Base-by-base conservation (phyloP, 257 asterid species). In the Gentiana dahurica region DNA sequence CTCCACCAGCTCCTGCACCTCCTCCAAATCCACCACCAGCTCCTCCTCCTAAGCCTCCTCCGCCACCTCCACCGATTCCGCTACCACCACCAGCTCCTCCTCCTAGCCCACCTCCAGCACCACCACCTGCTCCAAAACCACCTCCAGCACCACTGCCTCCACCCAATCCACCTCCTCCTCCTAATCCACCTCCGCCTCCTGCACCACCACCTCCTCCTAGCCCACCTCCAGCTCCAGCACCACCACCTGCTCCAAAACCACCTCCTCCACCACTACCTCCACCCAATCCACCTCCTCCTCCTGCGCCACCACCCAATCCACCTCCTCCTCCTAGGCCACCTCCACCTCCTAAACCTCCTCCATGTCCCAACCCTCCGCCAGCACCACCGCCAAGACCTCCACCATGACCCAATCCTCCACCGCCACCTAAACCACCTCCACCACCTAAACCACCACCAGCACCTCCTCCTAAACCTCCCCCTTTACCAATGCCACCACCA, bases 381-480 rank as follows among this genome's bases (percentile, higher is more conserved):
- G n/a, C 71, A 10, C 61, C 68, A 6, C 52, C 44, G 0, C 74
- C 74, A 2, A 38, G 65, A 1, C 73, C 73, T 12, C 53, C 57
- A 5, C 64, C 68, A 13, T 6, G 32, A 6, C 59, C 62, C 0
- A 60, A 56, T 1, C 65, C 61, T 0, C 9, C 10, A 5, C 71
- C 71, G 0, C 4, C 36, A 1, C 71, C 72, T 0, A 46, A 62
- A 2, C 72, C 72, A 4, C 34, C 45, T 6, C 67, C 67, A 1
- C 3, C 38, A 0, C 45, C 74, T 4, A 49, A 44, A 0, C 68
- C 68, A 0, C 55, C 73, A 0, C 66, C 55, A 1, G 13, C 62
- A 45, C 75, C 77, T 39, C 39, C 35, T 1, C 77, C 77, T 3
- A 62, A 67, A 0, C 69, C 76, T 9, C 55, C 68, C 0, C 72